A percentile compares a stretch with the other conserved stretches of the same genome.
Evolutionary conservation across 2,329 filamentous ascomycete species (phyloP).

Genomic region (Tolypocladium inflatum): DNA sequence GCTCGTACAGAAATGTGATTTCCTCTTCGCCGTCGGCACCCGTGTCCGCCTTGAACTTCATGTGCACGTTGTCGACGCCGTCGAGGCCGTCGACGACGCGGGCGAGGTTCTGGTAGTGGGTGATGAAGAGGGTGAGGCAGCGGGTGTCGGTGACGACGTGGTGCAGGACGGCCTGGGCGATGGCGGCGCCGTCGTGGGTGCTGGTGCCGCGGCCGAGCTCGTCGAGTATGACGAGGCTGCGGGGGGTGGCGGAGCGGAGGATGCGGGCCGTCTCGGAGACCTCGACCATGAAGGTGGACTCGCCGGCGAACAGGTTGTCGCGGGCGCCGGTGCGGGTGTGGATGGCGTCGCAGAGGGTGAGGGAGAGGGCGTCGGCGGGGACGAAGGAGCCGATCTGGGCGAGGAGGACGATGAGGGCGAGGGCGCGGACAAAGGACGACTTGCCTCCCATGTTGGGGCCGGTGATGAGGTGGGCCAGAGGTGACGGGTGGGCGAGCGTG

Average conservation of each 20-base stretch:
- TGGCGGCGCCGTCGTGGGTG: conserved; percentile 93
- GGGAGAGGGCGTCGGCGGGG: conserved; percentile 61
- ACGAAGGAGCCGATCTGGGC: conserved; percentile 93
- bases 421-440: conserved; percentile 89
- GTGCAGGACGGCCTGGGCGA: conserved; percentile 83
- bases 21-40: conserved; percentile 52
- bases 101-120: conserved; percentile 85
- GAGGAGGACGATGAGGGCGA: conserved; percentile 86
- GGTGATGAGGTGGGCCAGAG: conserved; percentile 77
- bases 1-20: conserved; percentile 91
- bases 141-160: conserved; percentile 66
- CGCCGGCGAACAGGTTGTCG: conserved; percentile 91
- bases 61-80: conserved; percentile 80
- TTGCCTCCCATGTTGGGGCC: conserved; percentile 99
- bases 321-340: conserved; percentile 93
- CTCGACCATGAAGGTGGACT: conserved; percentile 97
- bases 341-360: conserved; percentile 84
- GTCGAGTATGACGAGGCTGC: conserved; percentile 83
- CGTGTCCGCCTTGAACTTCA: conserved; percentile 60
- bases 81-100: conserved; percentile 59
- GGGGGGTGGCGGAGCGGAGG: conserved; percentile 75
- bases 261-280: conserved; percentile 88
- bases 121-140: conserved; percentile 89
- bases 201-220: conserved; percentile 89
- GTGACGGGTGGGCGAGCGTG: conserved; percentile 53